Conservation (phyloP, 2,329 filamentous ascomycete genomes). For the Neofusicoccum ribis region DNA sequence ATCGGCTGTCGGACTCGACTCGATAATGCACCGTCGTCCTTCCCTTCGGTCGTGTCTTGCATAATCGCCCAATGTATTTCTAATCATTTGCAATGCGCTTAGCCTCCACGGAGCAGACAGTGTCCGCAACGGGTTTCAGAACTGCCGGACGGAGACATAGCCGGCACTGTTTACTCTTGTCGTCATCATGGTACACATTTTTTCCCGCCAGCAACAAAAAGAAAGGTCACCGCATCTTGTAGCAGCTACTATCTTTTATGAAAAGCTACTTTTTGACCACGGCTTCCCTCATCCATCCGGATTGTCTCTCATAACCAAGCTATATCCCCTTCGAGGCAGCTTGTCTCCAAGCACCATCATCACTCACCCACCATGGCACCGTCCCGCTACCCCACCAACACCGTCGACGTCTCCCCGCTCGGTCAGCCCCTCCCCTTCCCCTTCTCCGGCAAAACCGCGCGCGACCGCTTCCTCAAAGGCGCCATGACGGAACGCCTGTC, state of each 20-base stretch:
- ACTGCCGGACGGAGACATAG: too few species aligned
- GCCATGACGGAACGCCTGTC: slow-evolving; percentile 67
- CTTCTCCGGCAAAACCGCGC: slow-evolving; percentile 56
- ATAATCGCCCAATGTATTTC: background rate
- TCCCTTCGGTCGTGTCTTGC: too few species aligned
- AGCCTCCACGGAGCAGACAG: too few species aligned
- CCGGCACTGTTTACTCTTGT: background rate
- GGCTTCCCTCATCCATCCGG: background rate
- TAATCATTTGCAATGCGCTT: background rate
- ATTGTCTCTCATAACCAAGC: background rate
- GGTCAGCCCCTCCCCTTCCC: slow-evolving; percentile 47
- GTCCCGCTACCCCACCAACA: slow-evolving; percentile 41
- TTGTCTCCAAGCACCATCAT: background rate
- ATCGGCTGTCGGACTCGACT: too few species aligned
- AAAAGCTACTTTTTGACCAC: too few species aligned
- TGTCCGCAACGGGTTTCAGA: too few species aligned
- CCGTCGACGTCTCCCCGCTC: slow-evolving; percentile 42
- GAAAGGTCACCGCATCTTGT: background rate
- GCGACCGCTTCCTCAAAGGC: slow-evolving; percentile 67
- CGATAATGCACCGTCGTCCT: too few species aligned
- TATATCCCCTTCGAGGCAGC: background rate
- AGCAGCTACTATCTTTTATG: background rate
- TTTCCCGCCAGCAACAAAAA: background rate
- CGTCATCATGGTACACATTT: background rate
- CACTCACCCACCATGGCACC: slow-evolving; percentile 35